Conservation (phyloP, 805 yeast genomes). For the Ogataea pini region DNA sequence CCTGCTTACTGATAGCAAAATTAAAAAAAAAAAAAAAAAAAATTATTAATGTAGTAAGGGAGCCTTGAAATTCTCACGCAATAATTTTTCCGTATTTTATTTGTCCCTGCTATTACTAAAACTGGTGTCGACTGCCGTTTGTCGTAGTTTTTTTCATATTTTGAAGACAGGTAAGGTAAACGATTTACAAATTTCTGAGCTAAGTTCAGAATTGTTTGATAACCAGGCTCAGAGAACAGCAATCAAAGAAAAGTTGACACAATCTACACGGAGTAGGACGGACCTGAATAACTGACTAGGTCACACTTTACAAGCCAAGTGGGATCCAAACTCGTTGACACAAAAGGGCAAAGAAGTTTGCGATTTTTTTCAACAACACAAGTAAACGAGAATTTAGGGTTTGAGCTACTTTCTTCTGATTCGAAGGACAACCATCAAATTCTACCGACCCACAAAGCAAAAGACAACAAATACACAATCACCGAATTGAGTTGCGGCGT, state of each 20-base stretch:
- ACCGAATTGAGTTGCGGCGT: neutral
- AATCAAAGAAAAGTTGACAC: neutral
- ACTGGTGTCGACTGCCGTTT: constrained; percentile 5
- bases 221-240: neutral
- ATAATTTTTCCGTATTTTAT: constrained; percentile 10
- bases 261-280: neutral
- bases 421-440: neutral
- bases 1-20: neutral
- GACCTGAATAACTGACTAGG: neutral
- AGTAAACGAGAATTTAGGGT: no score
- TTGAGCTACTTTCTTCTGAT: no score
- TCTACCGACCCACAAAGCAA: neutral
- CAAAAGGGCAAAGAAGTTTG: neutral
- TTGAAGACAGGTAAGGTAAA: neutral
- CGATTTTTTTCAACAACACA: no score
- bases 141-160: neutral
- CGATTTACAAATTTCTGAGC: neutral
- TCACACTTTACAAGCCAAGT: neutral
- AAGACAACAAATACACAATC: neutral
- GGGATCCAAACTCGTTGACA: neutral
- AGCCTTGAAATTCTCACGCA: constrained; percentile 20
- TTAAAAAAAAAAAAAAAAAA: neutral
- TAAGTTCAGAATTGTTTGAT: neutral
- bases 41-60: neutral
- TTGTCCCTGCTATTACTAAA: constrained; percentile 4